Evolutionary conservation across 345 rosid genomes (phyloP), one percentile per base, ranked within the genome.

Genomic region (Kandelia obovata): DNA sequence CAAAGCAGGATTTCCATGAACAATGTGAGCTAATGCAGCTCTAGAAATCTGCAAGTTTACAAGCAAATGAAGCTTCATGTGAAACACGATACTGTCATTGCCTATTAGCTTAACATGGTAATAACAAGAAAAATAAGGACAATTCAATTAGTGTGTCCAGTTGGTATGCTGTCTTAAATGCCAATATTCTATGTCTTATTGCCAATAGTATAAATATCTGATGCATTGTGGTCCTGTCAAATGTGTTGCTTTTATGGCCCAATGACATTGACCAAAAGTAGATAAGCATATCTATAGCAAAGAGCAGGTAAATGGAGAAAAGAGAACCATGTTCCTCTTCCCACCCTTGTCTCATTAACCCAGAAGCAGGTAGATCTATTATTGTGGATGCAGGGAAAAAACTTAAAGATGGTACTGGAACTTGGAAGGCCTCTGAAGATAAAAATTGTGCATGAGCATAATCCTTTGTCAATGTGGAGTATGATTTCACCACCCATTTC

Each of bases 41-140:
- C 80, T 74, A 51, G 91, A 92, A 68, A 88, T 67, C 97, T 92
- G 86, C 79, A 84, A 69, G 37, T 67, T 62, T 59, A 17, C 58
- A 65, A 68, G 34, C 27, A 65, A 53, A 76, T n/a, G 34, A 25
- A 10, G 53, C 5, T 61, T 68, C n/a, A 20, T 32, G 53, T 67
- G 69, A 35, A 53, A 56, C 31, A 47, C 51, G 43, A 21, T 9
- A 16, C 17, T 35, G 34, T 3, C 23, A 63, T 37, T 53, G 21
- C 16, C 10, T 23, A 60, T 65, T 27, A 70, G 61, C 21, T 43
- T 5, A 49, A 27, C 30, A 64, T 28, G 31, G 39, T 25, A 56
- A 56, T 47, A 1, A 47, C 37, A 70, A 67, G 62, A 72, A 62
- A 43, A 30, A 59, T 46, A 67, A 68, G 46, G 65, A 52, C n/a